Base-by-base conservation (phyloP, 2,329 filamentous ascomycete genomes). In the Phoma herbarum region DNA sequence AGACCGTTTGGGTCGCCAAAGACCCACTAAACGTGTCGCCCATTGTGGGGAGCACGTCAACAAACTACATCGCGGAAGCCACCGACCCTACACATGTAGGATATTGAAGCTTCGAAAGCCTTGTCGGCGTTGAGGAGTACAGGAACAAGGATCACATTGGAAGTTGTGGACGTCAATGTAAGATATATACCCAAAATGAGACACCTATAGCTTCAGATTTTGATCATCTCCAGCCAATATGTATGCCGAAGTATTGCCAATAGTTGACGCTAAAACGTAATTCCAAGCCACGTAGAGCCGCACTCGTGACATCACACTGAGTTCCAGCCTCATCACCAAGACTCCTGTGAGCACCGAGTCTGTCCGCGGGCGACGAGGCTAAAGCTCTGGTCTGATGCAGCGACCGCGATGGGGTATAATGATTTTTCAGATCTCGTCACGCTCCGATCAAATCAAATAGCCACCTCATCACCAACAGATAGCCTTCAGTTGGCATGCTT, bases 151-250 rank as follows among this genome's bases (percentile, higher is more conserved):
- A 52, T 18, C 11, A 14, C 10, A 20, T 11, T 28, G 22, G 10
- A 43, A 35, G 44, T 18, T 53, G 18, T 18, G 20, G 16, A 26
- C 6, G 33, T 47, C 43, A 18, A 52, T 43, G 54, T 57, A 47
- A 52, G 54, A 57, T 47, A 58, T 51, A 57, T 57, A 52, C 54
- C 55, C 55, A 44, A 37, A 31, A 39, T 37, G 20, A 37, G 12
- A 25, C 16, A 46, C 28, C 31, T 18, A 31, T 18, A 22, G 10
- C 18, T 12, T 14, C 37, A 23, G 20, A 14, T 12, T 41, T 41
- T 41, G 37, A 43, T 43, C 14, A 14, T 26, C 12, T 10, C 9
- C 14, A 25, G 41, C 41, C 12, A n/a, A 43, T 3, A 12, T 39
- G 8, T 7, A 33, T 5, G 31, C 31, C 14, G 31, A 18, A 35